A percentile compares a stretch with the other conserved stretches of the same genome.
phyloP scores from a whole-genome alignment of 371 early-diverging fungal species.

The Rhizopus arrhizus region DNA sequence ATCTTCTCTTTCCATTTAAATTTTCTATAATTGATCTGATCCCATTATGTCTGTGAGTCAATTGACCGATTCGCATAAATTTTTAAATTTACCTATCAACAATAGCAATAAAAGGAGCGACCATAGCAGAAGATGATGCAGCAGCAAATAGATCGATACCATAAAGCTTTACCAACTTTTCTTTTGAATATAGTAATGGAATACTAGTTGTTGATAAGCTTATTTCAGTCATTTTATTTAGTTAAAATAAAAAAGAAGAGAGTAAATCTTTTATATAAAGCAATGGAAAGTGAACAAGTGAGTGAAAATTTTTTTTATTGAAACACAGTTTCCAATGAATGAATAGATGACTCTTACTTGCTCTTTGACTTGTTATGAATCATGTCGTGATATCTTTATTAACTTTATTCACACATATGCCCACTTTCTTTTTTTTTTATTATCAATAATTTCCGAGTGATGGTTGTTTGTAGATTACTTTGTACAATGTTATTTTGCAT shows the following conservation, averaged over 20 bases:
- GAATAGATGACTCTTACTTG: background rate
- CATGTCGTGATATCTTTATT: too few species aligned
- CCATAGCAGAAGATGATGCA: conserved; percentile 46
- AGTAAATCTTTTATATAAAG: background rate
- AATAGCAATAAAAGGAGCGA: conserved; percentile 66
- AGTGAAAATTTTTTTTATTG: background rate
- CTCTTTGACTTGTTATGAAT: too few species aligned
- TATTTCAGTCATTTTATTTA: conserved; percentile 12
- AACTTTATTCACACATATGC: too few species aligned
- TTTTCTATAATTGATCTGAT: conserved; percentile 64
- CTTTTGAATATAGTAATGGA: conserved; percentile 16
- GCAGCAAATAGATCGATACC: conserved; percentile 52
- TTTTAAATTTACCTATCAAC: conserved; percentile 55
- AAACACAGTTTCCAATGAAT: background rate
- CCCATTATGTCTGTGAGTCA: background rate
- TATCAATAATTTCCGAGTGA: too few species aligned
- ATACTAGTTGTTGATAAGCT: background rate
- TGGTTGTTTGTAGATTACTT: too few species aligned
- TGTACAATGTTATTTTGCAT: too few species aligned
- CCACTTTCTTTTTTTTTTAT: too few species aligned
- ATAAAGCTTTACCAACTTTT: conserved; percentile 31
- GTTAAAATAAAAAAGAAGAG: background rate
- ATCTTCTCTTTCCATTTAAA: conserved; percentile 54
- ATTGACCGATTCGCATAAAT: background rate
- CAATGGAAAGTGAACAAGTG: background rate